Percentiles rank a stretch among this genome's conserved stretches.
These are phyloP conservation scores for Jamesozyma hellenica DNA, from an alignment of 805 yeast genomes.

Conservation along the genomic window DNA sequence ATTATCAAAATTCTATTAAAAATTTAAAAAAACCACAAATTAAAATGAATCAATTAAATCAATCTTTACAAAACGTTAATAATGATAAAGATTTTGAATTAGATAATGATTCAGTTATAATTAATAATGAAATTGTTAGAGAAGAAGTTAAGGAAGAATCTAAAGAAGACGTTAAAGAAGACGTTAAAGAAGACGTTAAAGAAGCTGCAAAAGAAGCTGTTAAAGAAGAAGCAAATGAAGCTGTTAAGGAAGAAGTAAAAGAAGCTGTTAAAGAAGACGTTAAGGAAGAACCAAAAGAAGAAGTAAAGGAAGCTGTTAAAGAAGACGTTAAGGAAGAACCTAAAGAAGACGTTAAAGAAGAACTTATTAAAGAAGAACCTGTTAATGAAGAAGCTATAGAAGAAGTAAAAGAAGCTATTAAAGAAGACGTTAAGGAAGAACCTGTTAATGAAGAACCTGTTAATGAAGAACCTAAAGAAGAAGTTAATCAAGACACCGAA, in stretches of 20 bases:
- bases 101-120: constrained; percentile 4
- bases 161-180: background rate
- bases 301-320: background rate
- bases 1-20: constrained; percentile 12
- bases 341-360: constrained; percentile 1
- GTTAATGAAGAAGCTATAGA: constrained; percentile 1
- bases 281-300: constrained; percentile 2
- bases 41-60: background rate
- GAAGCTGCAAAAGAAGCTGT: constrained; percentile 2
- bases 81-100: constrained; percentile 5
- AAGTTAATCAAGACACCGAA: background rate
- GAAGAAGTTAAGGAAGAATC: constrained; percentile 5
- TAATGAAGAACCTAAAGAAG: constrained; percentile 4
- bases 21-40: background rate
- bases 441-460: constrained; percentile 3
- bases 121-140: background rate
- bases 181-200: constrained; percentile 6
- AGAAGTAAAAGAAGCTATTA: constrained; percentile 1
- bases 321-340: constrained; percentile 3
- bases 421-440: constrained; percentile 2
- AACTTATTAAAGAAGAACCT: constrained; percentile 2
- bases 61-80: background rate
- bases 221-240: constrained; percentile 3
- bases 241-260: background rate
- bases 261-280: constrained; percentile 6